Conservation (phyloP, 2,329 filamentous ascomycete species). For the Madurella fahalii region DNA sequence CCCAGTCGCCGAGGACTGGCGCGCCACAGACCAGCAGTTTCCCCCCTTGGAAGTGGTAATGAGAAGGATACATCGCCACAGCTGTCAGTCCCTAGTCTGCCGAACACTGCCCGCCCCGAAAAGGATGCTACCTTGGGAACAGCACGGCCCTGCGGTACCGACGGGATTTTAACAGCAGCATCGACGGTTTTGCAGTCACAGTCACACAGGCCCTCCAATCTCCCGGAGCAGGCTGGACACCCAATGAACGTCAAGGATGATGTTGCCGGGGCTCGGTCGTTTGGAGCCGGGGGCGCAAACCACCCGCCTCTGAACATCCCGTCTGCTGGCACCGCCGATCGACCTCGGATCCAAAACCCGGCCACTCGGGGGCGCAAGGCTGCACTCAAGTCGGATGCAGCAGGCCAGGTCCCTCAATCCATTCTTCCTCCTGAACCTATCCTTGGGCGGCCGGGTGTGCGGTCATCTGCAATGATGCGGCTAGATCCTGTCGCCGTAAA, state of each 20-base stretch:
- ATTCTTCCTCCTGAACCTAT: conserved; percentile 37
- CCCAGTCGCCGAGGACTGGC: neutral
- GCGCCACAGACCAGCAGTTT: neutral
- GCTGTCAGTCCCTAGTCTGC: neutral
- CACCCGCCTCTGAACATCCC: neutral
- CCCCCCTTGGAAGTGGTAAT: neutral
- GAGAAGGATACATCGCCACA: neutral
- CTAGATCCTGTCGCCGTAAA: conserved; percentile 3
- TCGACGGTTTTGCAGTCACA: neutral
- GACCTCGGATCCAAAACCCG: conserved; percentile 39
- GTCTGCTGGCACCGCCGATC: neutral
- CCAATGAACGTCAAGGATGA: conserved; percentile 1
- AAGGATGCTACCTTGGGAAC: neutral
- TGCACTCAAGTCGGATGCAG: conserved; percentile 48
- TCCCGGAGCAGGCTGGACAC: neutral
- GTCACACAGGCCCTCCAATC: conserved; percentile 5
- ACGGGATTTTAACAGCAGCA: neutral
- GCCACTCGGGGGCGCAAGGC: conserved; percentile 52
- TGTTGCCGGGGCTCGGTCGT: neutral
- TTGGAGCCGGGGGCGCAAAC: neutral
- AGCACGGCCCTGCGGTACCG: neutral
- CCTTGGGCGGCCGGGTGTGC: conserved; percentile 5
- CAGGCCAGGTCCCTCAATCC: conserved; percentile 43
- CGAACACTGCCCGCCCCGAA: neutral
- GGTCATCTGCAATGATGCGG: conserved; percentile 13